A percentile compares a stretch with the other conserved stretches of the same genome.
phyloP scores from a whole-genome alignment of 176 grass and related monocot species.

The Areca catechu region DNA sequence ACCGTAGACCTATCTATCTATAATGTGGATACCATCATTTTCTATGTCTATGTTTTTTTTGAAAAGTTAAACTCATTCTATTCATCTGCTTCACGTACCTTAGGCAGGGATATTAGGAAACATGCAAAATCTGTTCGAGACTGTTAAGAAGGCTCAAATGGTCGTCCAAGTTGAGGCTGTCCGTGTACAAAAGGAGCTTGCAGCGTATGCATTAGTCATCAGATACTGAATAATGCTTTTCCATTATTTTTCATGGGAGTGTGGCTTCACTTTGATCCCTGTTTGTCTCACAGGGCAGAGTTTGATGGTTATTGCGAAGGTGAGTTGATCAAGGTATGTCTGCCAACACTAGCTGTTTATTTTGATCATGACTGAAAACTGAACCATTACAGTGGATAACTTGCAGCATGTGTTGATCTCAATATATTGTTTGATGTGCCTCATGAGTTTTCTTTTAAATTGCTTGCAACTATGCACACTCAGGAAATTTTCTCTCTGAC shows the following conservation, averaged over 20 bases:
- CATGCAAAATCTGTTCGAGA: conserved; percentile 99
- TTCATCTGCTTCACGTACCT: conserved; percentile 8
- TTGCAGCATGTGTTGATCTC: too few relatives aligned
- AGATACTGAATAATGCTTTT: too few relatives aligned
- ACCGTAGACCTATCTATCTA: too few relatives aligned
- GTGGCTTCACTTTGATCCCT: conserved; percentile 5
- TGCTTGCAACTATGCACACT: too few relatives aligned
- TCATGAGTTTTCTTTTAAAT: too few relatives aligned
- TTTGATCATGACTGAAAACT: neutral
- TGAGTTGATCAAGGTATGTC: conserved; percentile 91
- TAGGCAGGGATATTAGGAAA: conserved; percentile 91
- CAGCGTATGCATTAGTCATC: conserved; percentile 44
- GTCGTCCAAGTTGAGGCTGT: conserved; percentile 99
- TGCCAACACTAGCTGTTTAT: neutral
- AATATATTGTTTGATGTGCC: too few relatives aligned
- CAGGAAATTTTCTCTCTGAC: too few relatives aligned
- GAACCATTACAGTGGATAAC: neutral
- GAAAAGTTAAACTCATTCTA: neutral
- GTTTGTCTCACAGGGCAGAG: conserved; percentile 52
- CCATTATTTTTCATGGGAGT: too few relatives aligned
- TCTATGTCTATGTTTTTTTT: too few relatives aligned
- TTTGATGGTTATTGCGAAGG: conserved; percentile 99
- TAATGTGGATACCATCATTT: too few relatives aligned
- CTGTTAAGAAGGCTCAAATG: conserved; percentile 99
- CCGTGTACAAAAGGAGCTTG: conserved; percentile 96